Evolutionary conservation across 257 asterid species (phyloP).

Genomic region (Dorcoceras hygrometricum): DNA sequence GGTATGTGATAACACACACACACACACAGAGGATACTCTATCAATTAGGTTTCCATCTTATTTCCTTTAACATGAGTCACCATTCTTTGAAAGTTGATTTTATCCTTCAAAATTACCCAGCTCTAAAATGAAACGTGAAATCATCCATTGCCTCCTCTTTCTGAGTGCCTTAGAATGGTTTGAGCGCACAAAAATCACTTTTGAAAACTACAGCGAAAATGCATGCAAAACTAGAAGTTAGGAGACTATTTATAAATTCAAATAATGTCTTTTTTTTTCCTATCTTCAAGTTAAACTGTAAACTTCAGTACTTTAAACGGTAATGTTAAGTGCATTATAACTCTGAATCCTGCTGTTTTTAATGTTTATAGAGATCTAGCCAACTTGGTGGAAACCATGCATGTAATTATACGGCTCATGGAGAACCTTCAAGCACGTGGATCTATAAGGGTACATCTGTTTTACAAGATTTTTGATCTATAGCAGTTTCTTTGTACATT

Average conservation of each 20-base stretch:
- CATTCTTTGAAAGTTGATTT: background rate
- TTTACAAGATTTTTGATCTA: conserved; percentile 15
- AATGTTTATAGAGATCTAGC: conserved; percentile 75
- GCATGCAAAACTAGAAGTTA: conserved; percentile 8
- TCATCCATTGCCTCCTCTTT: background rate
- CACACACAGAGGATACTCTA: too few species aligned
- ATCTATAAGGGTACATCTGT: conserved; percentile 66
- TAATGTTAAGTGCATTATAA: conserved; percentile 1
- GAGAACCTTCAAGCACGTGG: conserved; percentile 91
- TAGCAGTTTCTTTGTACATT: conserved; percentile 15
- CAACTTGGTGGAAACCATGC: conserved; percentile 81
- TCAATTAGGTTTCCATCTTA: background rate
- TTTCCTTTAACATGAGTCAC: too few species aligned
- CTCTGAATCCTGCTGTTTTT: conserved; percentile 28
- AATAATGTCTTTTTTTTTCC: conserved; percentile 4
- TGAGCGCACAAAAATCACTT: background rate
- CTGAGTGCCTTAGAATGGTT: conserved; percentile 3
- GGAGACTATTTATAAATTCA: background rate
- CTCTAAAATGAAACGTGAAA: too few species aligned
- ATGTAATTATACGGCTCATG: conserved; percentile 68
- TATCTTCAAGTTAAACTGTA: conserved; percentile 12
- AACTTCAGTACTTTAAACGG: too few species aligned
- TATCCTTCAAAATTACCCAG: background rate
- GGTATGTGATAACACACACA: too few species aligned
- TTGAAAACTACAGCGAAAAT: conserved; percentile 13